A percentile compares a stretch with the other conserved stretches of the same genome.
These are phyloP conservation scores for Sporisorium sorghi DNA, from an alignment of 1,284 basidiomycete genomes.

Conservation along the genomic window DNA sequence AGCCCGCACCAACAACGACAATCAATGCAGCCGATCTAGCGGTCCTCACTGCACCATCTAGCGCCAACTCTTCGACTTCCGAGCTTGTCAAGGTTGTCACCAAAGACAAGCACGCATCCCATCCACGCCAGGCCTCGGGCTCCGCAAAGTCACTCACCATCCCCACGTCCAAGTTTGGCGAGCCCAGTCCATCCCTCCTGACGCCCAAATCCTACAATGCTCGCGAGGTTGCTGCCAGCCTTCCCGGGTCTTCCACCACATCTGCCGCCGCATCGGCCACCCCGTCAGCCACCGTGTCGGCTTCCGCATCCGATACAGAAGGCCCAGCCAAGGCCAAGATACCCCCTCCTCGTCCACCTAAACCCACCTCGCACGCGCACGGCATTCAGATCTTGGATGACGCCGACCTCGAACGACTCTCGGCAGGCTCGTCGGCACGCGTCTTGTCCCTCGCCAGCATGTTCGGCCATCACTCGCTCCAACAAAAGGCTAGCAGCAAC, in stretches of 20 bases:
- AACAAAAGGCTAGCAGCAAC: slow-evolving; percentile 6
- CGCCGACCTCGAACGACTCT: slow-evolving; percentile 42
- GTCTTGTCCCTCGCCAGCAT: slow-evolving; percentile 39
- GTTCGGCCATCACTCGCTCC: slow-evolving; percentile 23
- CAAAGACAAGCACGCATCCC: slow-evolving; percentile 17
- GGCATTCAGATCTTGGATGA: slow-evolving; percentile 46
- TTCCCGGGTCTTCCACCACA: too few species aligned
- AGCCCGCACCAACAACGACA: slow-evolving; percentile 13
- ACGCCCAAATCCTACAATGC: slow-evolving; percentile 10
- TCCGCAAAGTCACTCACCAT: slow-evolving; percentile 8
- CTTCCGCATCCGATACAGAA: slow-evolving; percentile 40
- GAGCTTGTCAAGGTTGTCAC: slow-evolving; percentile 14
- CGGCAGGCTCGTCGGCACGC: slow-evolving; percentile 21
- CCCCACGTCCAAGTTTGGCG: slow-evolving; percentile 31
- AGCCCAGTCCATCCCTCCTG: slow-evolving; percentile 14
- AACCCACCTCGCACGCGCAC: slow-evolving; percentile 22
- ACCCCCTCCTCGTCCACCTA: slow-evolving; percentile 38
- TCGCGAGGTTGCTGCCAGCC: slow-evolving; percentile 16
- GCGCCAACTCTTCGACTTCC: slow-evolving; percentile 26
- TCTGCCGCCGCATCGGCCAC: too few species aligned
- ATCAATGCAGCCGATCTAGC: slow-evolving; percentile 26
- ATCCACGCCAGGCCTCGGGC: slow-evolving; percentile 15
- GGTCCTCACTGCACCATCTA: slow-evolving; percentile 8
- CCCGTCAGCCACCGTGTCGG: slow-evolving; percentile 28
- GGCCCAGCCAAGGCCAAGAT: slow-evolving; percentile 22